A percentile compares a stretch with the other conserved stretches of the same genome.
phyloP scores from a whole-genome alignment of 768 basidiomycete species.

The Amyloporia xantha region DNA sequence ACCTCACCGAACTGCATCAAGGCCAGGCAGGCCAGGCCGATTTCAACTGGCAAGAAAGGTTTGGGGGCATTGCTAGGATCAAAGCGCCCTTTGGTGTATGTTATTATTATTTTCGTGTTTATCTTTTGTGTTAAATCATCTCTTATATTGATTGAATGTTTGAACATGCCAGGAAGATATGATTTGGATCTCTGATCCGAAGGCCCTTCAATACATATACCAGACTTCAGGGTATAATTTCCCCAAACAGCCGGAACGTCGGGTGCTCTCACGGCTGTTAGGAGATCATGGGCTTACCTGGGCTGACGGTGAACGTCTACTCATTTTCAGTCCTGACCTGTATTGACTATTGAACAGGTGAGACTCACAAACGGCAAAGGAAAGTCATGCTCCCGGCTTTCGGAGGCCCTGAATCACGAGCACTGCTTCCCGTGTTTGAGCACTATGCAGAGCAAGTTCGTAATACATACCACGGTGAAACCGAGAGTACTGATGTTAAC shows the following conservation, averaged over 20 bases:
- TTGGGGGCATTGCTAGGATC: slow-evolving; percentile 44
- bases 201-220: slow-evolving; percentile 51
- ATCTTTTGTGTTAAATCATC: not conserved
- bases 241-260: slow-evolving; percentile 44
- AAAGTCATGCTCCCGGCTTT: slow-evolving; percentile 32
- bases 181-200: slow-evolving; percentile 48
- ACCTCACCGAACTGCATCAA: slow-evolving; percentile 43
- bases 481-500: not conserved
- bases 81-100: slow-evolving; percentile 46
- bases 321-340: not conserved
- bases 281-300: slow-evolving; percentile 48
- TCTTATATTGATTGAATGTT: not conserved
- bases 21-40: slow-evolving; percentile 45
- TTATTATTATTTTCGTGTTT: not conserved
- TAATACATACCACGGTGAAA: not conserved
- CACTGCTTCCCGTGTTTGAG: slow-evolving; percentile 17
- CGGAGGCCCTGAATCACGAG: slow-evolving; percentile 35
- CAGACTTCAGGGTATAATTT: slow-evolving; percentile 53
- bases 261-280: slow-evolving; percentile 41
- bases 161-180: slow-evolving; percentile 48
- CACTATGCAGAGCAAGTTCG: slow-evolving; percentile 18
- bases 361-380: slow-evolving; percentile 24
- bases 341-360: slow-evolving; percentile 9
- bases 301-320: slow-evolving; percentile 38
- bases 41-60: slow-evolving; percentile 45